Percentiles rank a stretch among this genome's conserved stretches.
These are phyloP conservation scores for Lachnellula cervina DNA, from an alignment of 2,329 filamentous ascomycete species.

Conservation along the genomic window DNA sequence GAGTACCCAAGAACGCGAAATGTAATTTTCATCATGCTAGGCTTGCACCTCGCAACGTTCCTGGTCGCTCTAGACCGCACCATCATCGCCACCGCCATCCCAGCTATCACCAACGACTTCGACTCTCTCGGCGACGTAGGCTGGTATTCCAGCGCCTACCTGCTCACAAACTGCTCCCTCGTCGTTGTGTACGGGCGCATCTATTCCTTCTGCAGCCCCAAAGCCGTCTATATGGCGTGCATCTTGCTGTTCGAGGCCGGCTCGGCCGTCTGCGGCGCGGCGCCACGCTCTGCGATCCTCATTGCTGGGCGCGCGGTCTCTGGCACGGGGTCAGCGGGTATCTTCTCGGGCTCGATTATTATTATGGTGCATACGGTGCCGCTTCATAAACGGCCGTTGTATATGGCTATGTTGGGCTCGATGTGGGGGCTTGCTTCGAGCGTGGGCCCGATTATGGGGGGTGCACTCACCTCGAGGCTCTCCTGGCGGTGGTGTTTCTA, in stretches of 20 bases:
- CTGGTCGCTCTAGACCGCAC: slow-evolving; percentile 23
- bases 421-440: slow-evolving; percentile 22
- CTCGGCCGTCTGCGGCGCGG: slow-evolving; percentile 20
- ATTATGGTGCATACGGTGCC: slow-evolving; percentile 20
- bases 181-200: slow-evolving; percentile 10
- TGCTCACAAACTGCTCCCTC: not conserved
- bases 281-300: slow-evolving; percentile 24
- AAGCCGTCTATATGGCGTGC: slow-evolving; percentile 13
- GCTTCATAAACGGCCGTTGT: slow-evolving; percentile 14
- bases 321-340: slow-evolving; percentile 22
- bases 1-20: too few species aligned
- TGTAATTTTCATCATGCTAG: too few species aligned
- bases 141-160: slow-evolving; percentile 33
- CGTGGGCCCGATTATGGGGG: slow-evolving; percentile 31
- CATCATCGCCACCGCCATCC: slow-evolving; percentile 32
- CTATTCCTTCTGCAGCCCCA: slow-evolving; percentile 20
- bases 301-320: slow-evolving; percentile 28
- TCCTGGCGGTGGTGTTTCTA: slow-evolving; percentile 30
- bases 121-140: slow-evolving; percentile 37
- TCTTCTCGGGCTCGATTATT: slow-evolving; percentile 24
- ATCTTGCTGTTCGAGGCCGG: slow-evolving; percentile 27
- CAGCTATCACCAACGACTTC: slow-evolving; percentile 31
- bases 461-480: slow-evolving; percentile 33
- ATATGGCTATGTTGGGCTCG: slow-evolving; percentile 14
- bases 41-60: not conserved